These are phyloP conservation scores for Prunus fruticosa DNA, from an alignment of 306 rosid species.

Conservation along the genomic window DNA sequence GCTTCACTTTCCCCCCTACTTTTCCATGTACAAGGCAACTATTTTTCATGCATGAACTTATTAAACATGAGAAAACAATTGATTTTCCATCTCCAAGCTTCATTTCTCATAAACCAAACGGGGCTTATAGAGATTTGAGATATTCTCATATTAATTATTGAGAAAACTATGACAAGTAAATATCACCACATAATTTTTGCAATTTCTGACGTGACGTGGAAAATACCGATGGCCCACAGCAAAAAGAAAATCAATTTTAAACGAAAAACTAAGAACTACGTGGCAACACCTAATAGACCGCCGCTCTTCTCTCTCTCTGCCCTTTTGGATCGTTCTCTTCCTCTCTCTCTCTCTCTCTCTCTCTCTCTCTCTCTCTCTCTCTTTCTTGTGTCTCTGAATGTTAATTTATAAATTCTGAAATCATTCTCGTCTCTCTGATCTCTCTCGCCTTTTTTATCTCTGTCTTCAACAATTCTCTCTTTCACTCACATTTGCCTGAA, in stretches of 20 bases:
- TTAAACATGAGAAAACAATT: too few relatives aligned
- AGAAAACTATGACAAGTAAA: neutral
- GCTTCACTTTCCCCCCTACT: too few relatives aligned
- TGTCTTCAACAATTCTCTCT: constrained; percentile 24
- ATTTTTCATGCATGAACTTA: too few relatives aligned
- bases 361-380: neutral
- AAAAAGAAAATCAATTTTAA: constrained; percentile 3
- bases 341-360: neutral
- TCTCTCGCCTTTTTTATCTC: constrained; percentile 17
- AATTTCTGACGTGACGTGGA: constrained; percentile 12
- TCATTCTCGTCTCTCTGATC: constrained; percentile 18
- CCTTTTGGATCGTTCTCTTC: neutral
- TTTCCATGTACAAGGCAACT: too few relatives aligned
- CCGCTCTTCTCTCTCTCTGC: constrained; percentile 25
- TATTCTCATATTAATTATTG: neutral
- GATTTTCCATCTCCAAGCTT: too few relatives aligned
- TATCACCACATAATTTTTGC: neutral
- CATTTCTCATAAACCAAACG: too few relatives aligned
- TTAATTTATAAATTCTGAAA: constrained; percentile 8
- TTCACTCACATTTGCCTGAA: constrained; percentile 24
- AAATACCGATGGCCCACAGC: neutral
- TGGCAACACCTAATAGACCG: constrained; percentile 30
- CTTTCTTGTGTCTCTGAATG: neutral
- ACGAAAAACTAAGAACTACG: constrained; percentile 18
- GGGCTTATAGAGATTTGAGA: too few relatives aligned